Evolutionary conservation across 2,329 filamentous ascomycete species (phyloP), one percentile per base, ranked within the genome.

Genomic region (Hymenoscyphus linearis): DNA sequence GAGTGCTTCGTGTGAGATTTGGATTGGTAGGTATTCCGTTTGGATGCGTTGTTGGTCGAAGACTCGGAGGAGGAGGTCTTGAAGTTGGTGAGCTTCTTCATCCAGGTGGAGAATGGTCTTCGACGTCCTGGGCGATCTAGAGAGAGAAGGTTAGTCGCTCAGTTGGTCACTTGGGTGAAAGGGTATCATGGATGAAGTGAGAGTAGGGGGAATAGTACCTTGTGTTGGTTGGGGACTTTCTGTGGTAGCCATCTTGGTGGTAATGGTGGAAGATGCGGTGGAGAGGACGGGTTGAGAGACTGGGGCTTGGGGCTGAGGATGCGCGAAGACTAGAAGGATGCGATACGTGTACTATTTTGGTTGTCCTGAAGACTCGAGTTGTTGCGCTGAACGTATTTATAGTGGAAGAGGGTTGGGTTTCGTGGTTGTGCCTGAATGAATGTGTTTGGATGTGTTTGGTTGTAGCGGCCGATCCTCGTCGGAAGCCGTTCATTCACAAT

Each of bases 1-100:
- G 74, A 68, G 59, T 66, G 90, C 76, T 88, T 89, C 58, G 74
- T 67, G 59, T 66, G 66, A 34, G 74, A 70, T 66, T 78, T 80
- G 57, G 74, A 76, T 58, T 79, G 74, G 47, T 72, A 68, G 57
- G 70, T 69, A 65, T 76, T 76, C 58, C 76, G 75, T 68, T 80
- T 82, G 37, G 68, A 66, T 53, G 74, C 70, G 62, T 70, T 75
- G 65, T 72, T 75, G 70, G 72, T 75, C 61, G 70, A 75, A 68
- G 71, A 62, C 50, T 80, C 80, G 63, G 87, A 89, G 4, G 86
- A 87, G 60, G 79, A 81, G 60, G 72, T 74, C 75, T 96, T 97
- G 76, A 96, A 88, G 74, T 88, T 93, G 64, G 92, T 87, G 61
- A 98, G 84, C 72, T 93, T 93, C 81, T 93, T 96, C 80, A 99